Conservation (phyloP, 768 basidiomycete species). For the Mrakia gelida region DNA sequence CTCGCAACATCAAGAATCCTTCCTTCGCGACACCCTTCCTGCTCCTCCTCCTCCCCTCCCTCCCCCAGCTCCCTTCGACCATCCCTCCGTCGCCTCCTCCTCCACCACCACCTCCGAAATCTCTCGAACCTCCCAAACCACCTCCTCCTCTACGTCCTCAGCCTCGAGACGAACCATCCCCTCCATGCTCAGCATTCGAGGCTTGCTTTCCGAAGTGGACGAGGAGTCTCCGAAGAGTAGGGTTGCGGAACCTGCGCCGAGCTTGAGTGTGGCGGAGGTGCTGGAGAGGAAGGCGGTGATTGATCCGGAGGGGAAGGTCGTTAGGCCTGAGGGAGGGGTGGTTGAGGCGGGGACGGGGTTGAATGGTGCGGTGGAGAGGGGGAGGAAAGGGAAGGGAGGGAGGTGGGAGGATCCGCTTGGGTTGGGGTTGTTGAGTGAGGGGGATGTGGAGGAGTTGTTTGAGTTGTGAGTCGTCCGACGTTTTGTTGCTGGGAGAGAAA, state of each 20-base stretch:
- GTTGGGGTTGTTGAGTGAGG: slow-evolving; percentile 29
- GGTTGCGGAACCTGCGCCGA: not conserved
- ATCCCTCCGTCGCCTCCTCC: not conserved
- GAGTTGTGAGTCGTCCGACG: slow-evolving; percentile 30
- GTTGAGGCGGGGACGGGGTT: not conserved
- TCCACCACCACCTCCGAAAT: not conserved
- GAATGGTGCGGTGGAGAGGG: not conserved
- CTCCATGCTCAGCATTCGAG: not conserved
- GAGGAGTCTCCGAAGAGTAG: not conserved
- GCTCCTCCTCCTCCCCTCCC: not conserved
- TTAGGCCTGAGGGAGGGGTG: not conserved
- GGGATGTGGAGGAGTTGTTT: slow-evolving; percentile 33
- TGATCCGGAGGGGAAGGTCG: not conserved
- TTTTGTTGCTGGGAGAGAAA: too few species aligned
- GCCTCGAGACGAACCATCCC: not conserved
- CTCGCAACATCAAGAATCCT: not conserved
- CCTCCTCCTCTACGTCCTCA: not conserved
- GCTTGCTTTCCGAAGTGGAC: not conserved
- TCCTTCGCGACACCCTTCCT: not conserved
- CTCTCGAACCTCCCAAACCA: not conserved
- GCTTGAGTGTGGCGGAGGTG: not conserved
- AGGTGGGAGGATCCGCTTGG: slow-evolving; percentile 34
- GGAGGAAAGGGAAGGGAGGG: not conserved
- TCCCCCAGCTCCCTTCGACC: not conserved
- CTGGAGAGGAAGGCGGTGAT: not conserved